A percentile compares a stretch with the other conserved stretches of the same genome.
Evolutionary conservation across 177 flowering plant species (phyloP).

Genomic region (Vitis hybrid): DNA sequence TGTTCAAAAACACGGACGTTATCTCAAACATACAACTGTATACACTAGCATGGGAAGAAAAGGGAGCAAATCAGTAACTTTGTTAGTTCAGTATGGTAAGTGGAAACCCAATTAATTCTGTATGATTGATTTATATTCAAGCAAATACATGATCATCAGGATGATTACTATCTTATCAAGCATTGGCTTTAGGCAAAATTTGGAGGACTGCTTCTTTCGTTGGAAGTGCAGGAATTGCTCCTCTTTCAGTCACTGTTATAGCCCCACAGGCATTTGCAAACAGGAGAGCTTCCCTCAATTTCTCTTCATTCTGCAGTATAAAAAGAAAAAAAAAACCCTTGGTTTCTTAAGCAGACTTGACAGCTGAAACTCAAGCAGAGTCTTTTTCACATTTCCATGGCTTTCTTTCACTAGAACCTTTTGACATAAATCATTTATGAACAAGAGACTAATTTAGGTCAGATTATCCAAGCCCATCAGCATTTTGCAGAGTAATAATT

Average conservation of each 20-base stretch:
- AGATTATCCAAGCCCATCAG: too few relatives aligned
- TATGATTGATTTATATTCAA: neutral
- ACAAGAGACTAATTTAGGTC: too few relatives aligned
- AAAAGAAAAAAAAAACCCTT: neutral
- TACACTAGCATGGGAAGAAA: neutral
- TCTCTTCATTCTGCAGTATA: constrained; percentile 51
- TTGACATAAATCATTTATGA: too few relatives aligned
- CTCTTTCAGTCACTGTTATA: constrained; percentile 59
- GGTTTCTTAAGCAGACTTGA: too few relatives aligned
- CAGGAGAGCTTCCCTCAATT: constrained; percentile 48
- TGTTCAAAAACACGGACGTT: too few relatives aligned
- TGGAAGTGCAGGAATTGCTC: constrained; percentile 81
- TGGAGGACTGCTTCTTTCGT: constrained; percentile 56
- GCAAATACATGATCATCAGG: neutral
- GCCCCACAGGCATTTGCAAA: constrained; percentile 88
- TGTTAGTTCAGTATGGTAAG: neutral
- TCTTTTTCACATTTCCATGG: too few relatives aligned
- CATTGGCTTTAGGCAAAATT: constrained; percentile 21
- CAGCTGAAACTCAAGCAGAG: too few relatives aligned
- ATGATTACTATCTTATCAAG: constrained; percentile 12
- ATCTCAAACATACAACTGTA: too few relatives aligned
- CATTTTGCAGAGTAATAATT: too few relatives aligned
- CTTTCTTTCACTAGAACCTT: too few relatives aligned
- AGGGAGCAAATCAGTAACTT: neutral
- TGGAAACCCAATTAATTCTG: neutral